Evolutionary conservation across 2,329 filamentous ascomycete species (phyloP).

Genomic region (Cercospora berteroae): DNA sequence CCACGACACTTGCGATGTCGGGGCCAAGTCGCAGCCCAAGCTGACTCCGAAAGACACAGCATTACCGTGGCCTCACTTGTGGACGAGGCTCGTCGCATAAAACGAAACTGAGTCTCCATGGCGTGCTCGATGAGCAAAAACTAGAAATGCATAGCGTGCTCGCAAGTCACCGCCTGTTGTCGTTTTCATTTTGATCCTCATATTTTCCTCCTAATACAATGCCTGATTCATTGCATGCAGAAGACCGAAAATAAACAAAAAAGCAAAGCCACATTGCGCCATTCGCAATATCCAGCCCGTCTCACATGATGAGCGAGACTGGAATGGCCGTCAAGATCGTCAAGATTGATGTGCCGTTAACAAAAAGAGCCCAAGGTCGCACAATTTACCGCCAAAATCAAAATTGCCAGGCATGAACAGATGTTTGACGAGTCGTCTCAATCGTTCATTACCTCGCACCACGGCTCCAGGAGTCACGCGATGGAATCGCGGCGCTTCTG

Average conservation of each 20-base stretch:
- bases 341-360: background rate
- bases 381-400: background rate
- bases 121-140: conserved; percentile 7
- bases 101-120: background rate
- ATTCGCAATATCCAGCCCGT: background rate
- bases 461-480: conserved; percentile 11
- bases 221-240: background rate
- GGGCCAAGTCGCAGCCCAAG: background rate
- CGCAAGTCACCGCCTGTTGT: background rate
- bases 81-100: conserved; percentile 9
- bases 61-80: background rate
- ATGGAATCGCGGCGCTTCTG: conserved; percentile 15
- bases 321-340: conserved; percentile 1
- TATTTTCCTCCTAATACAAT: background rate
- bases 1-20: background rate
- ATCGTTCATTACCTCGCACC: conserved; percentile 4
- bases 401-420: background rate
- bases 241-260: background rate
- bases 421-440: background rate
- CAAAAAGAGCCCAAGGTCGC: background rate
- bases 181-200: background rate
- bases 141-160: conserved; percentile 10
- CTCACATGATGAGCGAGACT: background rate
- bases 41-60: background rate
- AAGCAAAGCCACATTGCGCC: background rate